Percentiles rank a stretch among this genome's conserved stretches.
These are phyloP conservation scores for Prunus campanulata DNA, from an alignment of 306 rosid species.

Conservation along the genomic window DNA sequence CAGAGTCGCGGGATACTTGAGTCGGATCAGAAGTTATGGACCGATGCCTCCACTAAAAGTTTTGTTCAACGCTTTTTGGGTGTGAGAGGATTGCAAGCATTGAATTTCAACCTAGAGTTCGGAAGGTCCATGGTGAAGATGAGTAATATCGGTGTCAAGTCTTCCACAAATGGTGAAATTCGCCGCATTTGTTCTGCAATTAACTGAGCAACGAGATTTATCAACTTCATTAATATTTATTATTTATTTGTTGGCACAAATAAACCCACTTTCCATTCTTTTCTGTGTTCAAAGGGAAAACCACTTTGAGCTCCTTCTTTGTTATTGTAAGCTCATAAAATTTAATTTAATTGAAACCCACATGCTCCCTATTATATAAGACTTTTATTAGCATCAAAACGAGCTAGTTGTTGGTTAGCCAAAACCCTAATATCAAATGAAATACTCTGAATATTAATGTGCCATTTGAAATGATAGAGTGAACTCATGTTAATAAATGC, in stretches of 20 bases:
- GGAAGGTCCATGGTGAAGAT: conserved; percentile 64
- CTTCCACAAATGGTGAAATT: conserved; percentile 50
- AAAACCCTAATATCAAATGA: too few relatives aligned
- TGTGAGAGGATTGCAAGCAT: conserved; percentile 24
- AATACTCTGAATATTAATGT: too few relatives aligned
- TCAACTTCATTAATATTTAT: not conserved
- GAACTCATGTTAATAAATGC: too few relatives aligned
- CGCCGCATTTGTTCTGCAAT: conserved; percentile 50
- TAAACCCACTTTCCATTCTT: not conserved
- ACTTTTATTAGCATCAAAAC: too few relatives aligned
- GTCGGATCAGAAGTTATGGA: conserved; percentile 63
- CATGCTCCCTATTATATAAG: too few relatives aligned
- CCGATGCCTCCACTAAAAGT: conserved; percentile 45
- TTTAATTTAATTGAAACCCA: too few relatives aligned
- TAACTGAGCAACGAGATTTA: not conserved
- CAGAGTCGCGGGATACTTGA: conserved; percentile 49
- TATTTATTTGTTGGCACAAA: not conserved
- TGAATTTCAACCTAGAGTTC: conserved; percentile 46
- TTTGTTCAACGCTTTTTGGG: conserved; percentile 44
- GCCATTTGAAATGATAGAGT: too few relatives aligned
- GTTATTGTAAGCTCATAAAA: not conserved
- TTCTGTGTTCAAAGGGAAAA: not conserved
- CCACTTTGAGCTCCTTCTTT: not conserved
- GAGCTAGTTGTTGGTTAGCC: too few relatives aligned
- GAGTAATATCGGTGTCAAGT: conserved; percentile 55